A percentile compares a stretch with the other conserved stretches of the same genome.
Conservation (phyloP, 1,284 basidiomycete species). For the Ganoderma lingzhi region DNA sequence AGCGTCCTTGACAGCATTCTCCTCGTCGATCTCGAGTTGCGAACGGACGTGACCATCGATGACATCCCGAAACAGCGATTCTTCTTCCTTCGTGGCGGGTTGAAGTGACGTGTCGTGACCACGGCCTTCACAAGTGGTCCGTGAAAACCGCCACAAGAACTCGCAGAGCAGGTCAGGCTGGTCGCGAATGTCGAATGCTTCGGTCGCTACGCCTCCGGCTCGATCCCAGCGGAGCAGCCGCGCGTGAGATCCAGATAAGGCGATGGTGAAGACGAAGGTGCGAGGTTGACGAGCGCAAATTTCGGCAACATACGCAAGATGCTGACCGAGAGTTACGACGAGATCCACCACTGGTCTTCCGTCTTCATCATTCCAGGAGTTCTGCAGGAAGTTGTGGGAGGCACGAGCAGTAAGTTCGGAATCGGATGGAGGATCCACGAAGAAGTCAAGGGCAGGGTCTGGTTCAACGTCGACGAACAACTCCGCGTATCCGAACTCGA, state of each 20-base stretch:
- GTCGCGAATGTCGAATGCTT: constrained; percentile 36
- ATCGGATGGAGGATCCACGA: background rate
- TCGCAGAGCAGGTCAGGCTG: constrained; percentile 31
- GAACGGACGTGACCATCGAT: constrained; percentile 5
- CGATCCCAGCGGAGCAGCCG: constrained; percentile 43
- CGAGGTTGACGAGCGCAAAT: constrained; percentile 24
- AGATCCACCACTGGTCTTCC: background rate
- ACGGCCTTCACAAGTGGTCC: constrained; percentile 24
- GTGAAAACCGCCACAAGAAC: constrained; percentile 39
- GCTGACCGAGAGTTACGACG: constrained; percentile 7
- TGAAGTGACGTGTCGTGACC: constrained; percentile 35
- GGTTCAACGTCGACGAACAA: background rate
- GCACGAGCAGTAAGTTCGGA: background rate
- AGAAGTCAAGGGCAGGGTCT: background rate
- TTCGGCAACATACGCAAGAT: constrained; percentile 19
- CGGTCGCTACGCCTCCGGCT: constrained; percentile 39
- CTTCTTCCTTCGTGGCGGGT: constrained; percentile 22
- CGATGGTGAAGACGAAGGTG: constrained; percentile 35
- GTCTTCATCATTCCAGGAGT: background rate
- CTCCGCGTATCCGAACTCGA: background rate
- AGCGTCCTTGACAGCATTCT: background rate
- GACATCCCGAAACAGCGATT: constrained; percentile 8
- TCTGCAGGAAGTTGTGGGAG: background rate
- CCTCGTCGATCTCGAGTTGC: background rate
- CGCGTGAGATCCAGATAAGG: constrained; percentile 33